Conservation (phyloP, 139 green algal genomes). For the Spirogloea muscicola region DNA sequence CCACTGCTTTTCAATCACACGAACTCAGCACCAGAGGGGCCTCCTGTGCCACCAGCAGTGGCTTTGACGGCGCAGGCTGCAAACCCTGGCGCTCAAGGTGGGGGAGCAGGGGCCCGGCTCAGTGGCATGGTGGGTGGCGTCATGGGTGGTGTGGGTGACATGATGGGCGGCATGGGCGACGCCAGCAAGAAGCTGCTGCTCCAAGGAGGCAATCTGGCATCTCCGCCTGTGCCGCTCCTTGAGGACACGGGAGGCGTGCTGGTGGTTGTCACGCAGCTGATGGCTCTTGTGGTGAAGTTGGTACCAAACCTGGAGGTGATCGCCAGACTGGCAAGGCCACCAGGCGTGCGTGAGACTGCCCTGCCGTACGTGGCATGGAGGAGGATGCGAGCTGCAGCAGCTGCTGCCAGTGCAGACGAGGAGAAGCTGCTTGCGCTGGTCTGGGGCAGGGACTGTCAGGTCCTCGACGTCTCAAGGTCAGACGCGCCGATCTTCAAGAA, state of each 20-base stretch:
- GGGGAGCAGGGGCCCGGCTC: not conserved
- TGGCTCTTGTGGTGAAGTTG: not conserved
- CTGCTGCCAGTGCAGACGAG: not conserved
- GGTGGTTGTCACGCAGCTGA: not conserved
- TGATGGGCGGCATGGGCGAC: too few species aligned
- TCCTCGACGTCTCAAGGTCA: not conserved
- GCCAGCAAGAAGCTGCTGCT: slow-evolving; percentile 27
- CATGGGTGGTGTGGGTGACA: not conserved
- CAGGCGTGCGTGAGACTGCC: slow-evolving; percentile 2
- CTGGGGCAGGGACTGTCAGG: slow-evolving; percentile 14
- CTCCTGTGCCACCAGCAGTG: too few species aligned
- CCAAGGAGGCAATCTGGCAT: too few species aligned
- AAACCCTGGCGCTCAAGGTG: not conserved
- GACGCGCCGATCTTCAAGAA: slow-evolving; percentile 16
- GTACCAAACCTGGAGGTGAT: slow-evolving; percentile 28
- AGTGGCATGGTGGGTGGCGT: not conserved
- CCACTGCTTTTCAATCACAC: too few species aligned
- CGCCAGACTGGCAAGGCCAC: slow-evolving; percentile 4
- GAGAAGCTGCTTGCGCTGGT: slow-evolving; percentile 26
- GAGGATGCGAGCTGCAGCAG: too few species aligned
- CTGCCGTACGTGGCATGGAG: slow-evolving; percentile 26
- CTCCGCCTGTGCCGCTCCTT: too few species aligned
- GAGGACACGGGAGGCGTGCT: too few species aligned
- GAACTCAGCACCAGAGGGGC: too few species aligned
- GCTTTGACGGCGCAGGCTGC: not conserved